Base-by-base conservation (phyloP, 345 rosid species). In the Syzygium grande region DNA sequence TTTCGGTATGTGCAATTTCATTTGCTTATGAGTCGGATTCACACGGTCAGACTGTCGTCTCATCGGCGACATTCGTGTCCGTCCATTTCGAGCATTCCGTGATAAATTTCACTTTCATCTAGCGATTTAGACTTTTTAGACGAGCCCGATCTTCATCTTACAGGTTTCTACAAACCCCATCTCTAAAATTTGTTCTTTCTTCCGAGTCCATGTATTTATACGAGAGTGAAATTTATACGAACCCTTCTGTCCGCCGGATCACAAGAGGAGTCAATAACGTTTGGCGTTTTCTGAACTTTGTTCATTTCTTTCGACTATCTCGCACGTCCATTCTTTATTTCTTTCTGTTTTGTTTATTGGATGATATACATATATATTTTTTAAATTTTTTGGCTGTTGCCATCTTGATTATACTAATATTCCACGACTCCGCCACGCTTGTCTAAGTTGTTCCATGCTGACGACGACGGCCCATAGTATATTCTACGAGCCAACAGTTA, bases 31-130 rank as follows among this genome's bases (percentile, higher is more conserved):
- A 68, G 23, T 34, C 0, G 13, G 6, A 8, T 68, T 68, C 9
- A 68, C 10, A 9, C 10, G 23, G 13, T 30, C 19, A 68, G 4
- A 34, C 38, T 38, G 13, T 9, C 13, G 5, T 19, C 13, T 73
- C 80, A 73, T 9, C 4, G 4, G 17, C 1, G 7, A 0, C 3
- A 25, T 21, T 73, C 3, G 0, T n/a, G 19, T 61, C 27, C 16
- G 11, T 59, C 30, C 30, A 14, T 61, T 13, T 61, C 0, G 4
- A 61, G 19, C 17, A 61, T 13, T 13, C n/a, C n/a, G 6, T 0
- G 4, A 17, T 16, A 0, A 61, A 2, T 46, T 38, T 34, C 2
- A 21, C 25, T 19, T 68, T 34, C 25, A 8, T 68, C 19, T 4
- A 34, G 46, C 80, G 10, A 61, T 17, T 73, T 73, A 0, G 9